Base-by-base conservation (phyloP, 2,329 filamentous ascomycete genomes). In the Fusarium fujikuroi region DNA sequence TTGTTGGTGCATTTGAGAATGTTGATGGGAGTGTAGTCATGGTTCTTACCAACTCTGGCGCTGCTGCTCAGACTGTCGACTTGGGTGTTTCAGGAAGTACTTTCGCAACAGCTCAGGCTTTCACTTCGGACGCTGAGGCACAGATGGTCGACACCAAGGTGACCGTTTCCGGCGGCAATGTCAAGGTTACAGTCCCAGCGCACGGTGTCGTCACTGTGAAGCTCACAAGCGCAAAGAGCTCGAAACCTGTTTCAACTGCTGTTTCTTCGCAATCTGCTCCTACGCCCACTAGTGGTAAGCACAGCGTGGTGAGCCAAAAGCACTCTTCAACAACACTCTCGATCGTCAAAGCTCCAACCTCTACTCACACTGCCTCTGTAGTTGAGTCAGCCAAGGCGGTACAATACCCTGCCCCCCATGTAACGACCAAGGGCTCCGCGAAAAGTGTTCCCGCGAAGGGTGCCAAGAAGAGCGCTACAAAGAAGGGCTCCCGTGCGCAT, bases 111-210 rank as follows among this genome's bases (percentile, higher is more conserved):
- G 47, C 47, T 15, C 47, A 50, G 8, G 47, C 47, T 50, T 50
- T 50, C 8, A 50, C 30, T 23, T 50, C 47, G 16, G 1, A 50
- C 34, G 30, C n/a, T 23, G 21, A 50, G 11, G 30, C 47, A 4
- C 47, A 50, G 30, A 50, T 50, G 47, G 30, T 23, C 2, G n/a
- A 50, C 2, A 50, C 30, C 2, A 19, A 34, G 8, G 30, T 50
- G 2, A 23, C n/a, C 23, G 8, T 34, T 4, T 34, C 30, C 9
- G 21, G 2, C 4, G 10, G 5, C 5, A 3, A n/a, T 4, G 47
- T 50, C 47, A 50, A 50, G 30, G 47, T 50, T 4, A 50, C 16
- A 2, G 47, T 50, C 11, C 47, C 47, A 0, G 47, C 14, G n/a
- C 47, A 50, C n/a, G 47, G 30, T 3, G 47, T 50, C 1, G n/a